Conservation (phyloP, 1,139 yeast genomes). For the Blastobotrys apis region DNA sequence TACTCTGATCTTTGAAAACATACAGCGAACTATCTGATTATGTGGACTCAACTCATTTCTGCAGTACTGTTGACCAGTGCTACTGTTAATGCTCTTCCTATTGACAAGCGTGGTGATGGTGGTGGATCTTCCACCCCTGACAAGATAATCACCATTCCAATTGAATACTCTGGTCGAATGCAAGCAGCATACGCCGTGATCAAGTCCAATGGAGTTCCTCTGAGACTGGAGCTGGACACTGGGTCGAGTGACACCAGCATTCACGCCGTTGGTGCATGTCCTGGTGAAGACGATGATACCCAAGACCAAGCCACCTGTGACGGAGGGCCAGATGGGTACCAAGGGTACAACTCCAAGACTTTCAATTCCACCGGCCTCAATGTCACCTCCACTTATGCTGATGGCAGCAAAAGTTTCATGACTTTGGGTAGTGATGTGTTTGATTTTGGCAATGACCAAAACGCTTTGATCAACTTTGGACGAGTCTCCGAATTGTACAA, state of each 20-base stretch:
- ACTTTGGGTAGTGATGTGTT: constrained; percentile 3
- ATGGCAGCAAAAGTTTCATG: background rate
- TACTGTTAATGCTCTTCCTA: too few relatives aligned
- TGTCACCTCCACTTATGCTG: background rate
- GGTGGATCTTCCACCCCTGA: too few relatives aligned
- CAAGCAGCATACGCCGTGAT: background rate
- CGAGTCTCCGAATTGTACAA: background rate
- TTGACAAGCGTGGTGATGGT: too few relatives aligned
- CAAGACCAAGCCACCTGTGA: too few relatives aligned
- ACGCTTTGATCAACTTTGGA: background rate
- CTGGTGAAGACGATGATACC: too few relatives aligned
- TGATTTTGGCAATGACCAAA: background rate
- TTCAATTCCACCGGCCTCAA: background rate
- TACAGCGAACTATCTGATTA: too few relatives aligned
- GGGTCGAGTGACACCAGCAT: constrained; percentile 7
- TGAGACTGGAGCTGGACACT: constrained; percentile 4
- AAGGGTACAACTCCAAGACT: background rate
- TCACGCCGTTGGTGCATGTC: background rate
- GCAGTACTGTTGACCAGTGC: too few relatives aligned
- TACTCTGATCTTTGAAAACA: too few relatives aligned
- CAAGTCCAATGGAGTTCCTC: background rate
- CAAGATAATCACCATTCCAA: too few relatives aligned
- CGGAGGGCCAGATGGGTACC: constrained; percentile 6
- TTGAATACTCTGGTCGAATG: too few relatives aligned
- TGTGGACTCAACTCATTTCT: too few relatives aligned